These are phyloP conservation scores for Galerina sulciceps DNA, from an alignment of 768 basidiomycete genomes.

Conservation along the genomic window DNA sequence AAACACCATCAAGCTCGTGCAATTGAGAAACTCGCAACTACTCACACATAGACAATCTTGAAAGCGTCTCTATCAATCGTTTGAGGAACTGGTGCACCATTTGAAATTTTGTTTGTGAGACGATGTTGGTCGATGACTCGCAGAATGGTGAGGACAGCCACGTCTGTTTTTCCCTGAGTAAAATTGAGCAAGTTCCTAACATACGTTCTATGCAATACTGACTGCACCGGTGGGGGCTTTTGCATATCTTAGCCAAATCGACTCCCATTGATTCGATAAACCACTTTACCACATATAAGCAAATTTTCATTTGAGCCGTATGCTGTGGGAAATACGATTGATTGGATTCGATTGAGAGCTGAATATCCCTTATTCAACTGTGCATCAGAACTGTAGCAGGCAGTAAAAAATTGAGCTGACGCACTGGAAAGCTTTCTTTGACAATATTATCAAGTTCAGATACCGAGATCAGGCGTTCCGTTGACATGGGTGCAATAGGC, in stretches of 20 bases:
- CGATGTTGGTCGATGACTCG: conserved; percentile 82
- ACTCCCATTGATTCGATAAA: background rate
- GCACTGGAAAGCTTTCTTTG: conserved; percentile 83
- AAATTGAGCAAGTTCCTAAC: conserved; percentile 11
- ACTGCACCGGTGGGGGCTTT: conserved; percentile 98
- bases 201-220: conserved; percentile 33
- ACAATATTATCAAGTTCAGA: conserved; percentile 77
- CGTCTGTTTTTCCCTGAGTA: conserved; percentile 95
- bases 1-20: too few relatives aligned
- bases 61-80: conserved; percentile 75
- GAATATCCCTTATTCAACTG: conserved; percentile 68
- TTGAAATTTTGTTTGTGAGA: conserved; percentile 6
- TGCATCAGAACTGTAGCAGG: conserved; percentile 2
- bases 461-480: conserved; percentile 75
- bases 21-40: background rate
- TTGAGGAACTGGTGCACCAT: conserved; percentile 37
- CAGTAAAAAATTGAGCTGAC: conserved; percentile 17
- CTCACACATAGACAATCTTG: conserved; percentile 97
- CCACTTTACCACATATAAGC: conserved; percentile 78
- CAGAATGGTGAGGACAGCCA: conserved; percentile 92
- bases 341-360: conserved; percentile 91
- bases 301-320: conserved; percentile 97
- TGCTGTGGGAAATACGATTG: conserved; percentile 91
- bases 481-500: conserved; percentile 69
- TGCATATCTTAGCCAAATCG: background rate